Base-by-base conservation (phyloP, 495 filamentous ascomycete genomes). In the Hypoxylon lenormandii region DNA sequence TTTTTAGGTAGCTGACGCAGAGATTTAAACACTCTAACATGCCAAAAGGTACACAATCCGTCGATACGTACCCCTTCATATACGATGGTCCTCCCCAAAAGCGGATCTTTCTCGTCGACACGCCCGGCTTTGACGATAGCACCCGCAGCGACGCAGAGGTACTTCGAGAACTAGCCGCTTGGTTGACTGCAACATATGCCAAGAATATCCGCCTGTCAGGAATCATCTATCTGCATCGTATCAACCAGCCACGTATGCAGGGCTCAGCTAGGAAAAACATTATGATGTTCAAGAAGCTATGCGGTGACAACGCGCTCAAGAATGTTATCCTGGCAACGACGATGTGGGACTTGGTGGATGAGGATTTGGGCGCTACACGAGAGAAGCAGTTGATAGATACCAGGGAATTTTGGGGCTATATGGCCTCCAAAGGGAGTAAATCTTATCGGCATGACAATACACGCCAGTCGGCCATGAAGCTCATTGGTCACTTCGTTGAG, bases 91-190 rank as follows among this genome's bases (percentile, higher is more conserved):
- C 38, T 42, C 15, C 38, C 13, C 12, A 42, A 16, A 42, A 69
- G 5, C 48, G 28, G 1, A 59, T 81, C 16, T 72, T 68, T 26
- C 70, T 86, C 3, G 72, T 85, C 42, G 83, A 85, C 61, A 85
- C 82, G 0, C 83, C 83, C 5, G 83, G 83, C 16, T 85, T 85
- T 47, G 76, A 85, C 62, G 83, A 85, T 67, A 82, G 81, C 3
- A 69, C 65, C n/a, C 69, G 77, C 0, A 75, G 69, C 5, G 83
- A 83, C 33, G 67, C 75, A 4, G 78, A 82, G 5, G 71, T 83
- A 7, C 76, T 85, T 3, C 60, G 60, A 4, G 69, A 79, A 7
- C 79, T 83, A 18, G 69, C 79, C 13, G 53, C 42, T 5, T 79
- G 70, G 30, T 69, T 83, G 36, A 59, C 60, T 1, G 51, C 42